Percentiles rank a stretch among this genome's conserved stretches.
Conservation (phyloP, 2,329 filamentous ascomycete species). For the Botrytis byssoidea region DNA sequence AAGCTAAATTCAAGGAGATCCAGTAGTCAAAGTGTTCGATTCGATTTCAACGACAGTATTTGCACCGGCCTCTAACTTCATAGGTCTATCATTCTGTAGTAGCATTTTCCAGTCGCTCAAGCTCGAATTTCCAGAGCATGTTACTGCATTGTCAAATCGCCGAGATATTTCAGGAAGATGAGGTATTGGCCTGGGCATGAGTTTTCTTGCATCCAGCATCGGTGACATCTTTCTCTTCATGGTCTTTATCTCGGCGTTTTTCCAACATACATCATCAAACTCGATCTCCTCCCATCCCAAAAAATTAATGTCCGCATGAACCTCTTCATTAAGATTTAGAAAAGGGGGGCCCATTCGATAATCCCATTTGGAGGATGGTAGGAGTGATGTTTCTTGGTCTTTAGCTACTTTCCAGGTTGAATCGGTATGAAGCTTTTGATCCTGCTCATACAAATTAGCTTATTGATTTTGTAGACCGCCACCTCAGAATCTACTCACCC, state of each 20-base stretch:
- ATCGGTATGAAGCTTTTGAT: constrained; percentile 7
- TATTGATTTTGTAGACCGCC: background rate
- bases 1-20: background rate
- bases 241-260: background rate
- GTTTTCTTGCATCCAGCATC: constrained; percentile 1
- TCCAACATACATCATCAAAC: background rate
- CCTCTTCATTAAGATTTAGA: constrained; percentile 6
- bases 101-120: background rate
- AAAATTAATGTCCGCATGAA: background rate
- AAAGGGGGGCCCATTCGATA: background rate
- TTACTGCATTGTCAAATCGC: background rate
- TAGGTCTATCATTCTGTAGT: background rate
- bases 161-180: background rate
- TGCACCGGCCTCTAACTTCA: background rate
- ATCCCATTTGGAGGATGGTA: constrained; percentile 1
- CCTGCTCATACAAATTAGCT: background rate
- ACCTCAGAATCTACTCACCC: background rate
- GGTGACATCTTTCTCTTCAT: constrained; percentile 11
- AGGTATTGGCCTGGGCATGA: constrained; percentile 1
- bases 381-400: background rate
- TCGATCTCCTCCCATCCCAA: background rate
- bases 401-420: background rate
- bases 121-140: background rate
- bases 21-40: background rate
- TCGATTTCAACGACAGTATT: background rate